Conservation (phyloP, 164 flowering plant genomes). For the Magnolia kwangsiensis region DNA sequence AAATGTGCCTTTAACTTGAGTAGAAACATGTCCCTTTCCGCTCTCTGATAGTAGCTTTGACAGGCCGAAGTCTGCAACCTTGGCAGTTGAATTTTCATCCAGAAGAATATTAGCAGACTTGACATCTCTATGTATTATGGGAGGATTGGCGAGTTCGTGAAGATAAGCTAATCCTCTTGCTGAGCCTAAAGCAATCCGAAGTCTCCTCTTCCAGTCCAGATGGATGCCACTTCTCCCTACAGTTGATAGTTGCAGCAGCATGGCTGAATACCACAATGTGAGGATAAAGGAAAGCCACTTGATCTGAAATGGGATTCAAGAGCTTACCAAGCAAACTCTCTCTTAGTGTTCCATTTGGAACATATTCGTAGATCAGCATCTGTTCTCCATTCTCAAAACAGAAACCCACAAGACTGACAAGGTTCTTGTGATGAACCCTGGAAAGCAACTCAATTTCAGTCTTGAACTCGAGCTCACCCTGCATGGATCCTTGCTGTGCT, state of each 20-base stretch:
- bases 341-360: slow-evolving; percentile 62
- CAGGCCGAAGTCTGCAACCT: slow-evolving; percentile 44
- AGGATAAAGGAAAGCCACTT: not conserved
- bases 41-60: slow-evolving; percentile 30
- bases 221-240: slow-evolving; percentile 34
- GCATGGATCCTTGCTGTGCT: slow-evolving; percentile 68
- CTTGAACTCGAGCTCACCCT: slow-evolving; percentile 72
- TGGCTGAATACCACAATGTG: not conserved
- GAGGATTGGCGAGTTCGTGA: slow-evolving; percentile 43
- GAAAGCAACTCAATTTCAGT: slow-evolving; percentile 72
- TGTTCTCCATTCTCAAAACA: slow-evolving; percentile 79
- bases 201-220: slow-evolving; percentile 38
- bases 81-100: slow-evolving; percentile 34
- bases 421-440: slow-evolving; percentile 76
- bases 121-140: slow-evolving; percentile 43
- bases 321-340: slow-evolving; percentile 55
- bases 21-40: slow-evolving; percentile 28
- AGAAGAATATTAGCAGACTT: slow-evolving; percentile 41
- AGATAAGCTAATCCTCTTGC: slow-evolving; percentile 42
- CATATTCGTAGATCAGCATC: slow-evolving; percentile 62
- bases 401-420: slow-evolving; percentile 61
- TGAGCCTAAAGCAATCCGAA: slow-evolving; percentile 35
- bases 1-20: slow-evolving; percentile 48
- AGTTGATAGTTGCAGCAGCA: slow-evolving; percentile 1
- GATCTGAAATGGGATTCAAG: not conserved